Evolutionary conservation across 176 grass and related monocot species (phyloP).

Genomic region (Raddia distichophylla): DNA sequence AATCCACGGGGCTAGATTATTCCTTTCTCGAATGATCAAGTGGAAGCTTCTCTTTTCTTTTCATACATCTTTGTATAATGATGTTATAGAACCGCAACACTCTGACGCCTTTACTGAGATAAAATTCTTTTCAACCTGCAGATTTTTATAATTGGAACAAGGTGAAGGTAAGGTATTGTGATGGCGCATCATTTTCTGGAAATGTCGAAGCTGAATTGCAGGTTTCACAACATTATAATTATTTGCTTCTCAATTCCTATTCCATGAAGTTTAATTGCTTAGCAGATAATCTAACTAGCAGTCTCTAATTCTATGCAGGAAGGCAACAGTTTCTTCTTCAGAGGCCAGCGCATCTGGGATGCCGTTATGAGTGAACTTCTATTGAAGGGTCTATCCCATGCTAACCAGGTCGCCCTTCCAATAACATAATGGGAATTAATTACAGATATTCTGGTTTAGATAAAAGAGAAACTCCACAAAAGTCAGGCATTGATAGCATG

Average conservation of each 20-base stretch:
- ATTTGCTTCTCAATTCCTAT: background rate
- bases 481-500: constrained; percentile 12
- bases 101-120: background rate
- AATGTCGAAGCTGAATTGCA: constrained; percentile 55
- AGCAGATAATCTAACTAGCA: background rate
- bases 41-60: background rate
- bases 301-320: constrained; percentile 33
- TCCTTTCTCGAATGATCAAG: background rate
- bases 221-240: constrained; percentile 16
- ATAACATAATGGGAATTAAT: background rate
- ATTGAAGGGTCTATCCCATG: constrained; percentile 55
- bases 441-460: background rate
- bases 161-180: constrained; percentile 87
- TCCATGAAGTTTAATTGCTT: background rate
- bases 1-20: background rate
- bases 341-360: constrained; percentile 77
- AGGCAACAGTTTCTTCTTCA: constrained; percentile 62
- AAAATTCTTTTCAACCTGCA: constrained; percentile 9
- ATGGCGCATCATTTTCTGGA: constrained; percentile 85
- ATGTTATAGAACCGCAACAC: background rate
- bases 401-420: constrained; percentile 62
- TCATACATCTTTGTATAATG: background rate
- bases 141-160: constrained; percentile 98
- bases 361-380: constrained; percentile 67
- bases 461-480: background rate